Evolutionary conservation across 2,329 filamentous ascomycete genomes (phyloP).

Genomic region (Sclerotinia trifoliorum): DNA sequence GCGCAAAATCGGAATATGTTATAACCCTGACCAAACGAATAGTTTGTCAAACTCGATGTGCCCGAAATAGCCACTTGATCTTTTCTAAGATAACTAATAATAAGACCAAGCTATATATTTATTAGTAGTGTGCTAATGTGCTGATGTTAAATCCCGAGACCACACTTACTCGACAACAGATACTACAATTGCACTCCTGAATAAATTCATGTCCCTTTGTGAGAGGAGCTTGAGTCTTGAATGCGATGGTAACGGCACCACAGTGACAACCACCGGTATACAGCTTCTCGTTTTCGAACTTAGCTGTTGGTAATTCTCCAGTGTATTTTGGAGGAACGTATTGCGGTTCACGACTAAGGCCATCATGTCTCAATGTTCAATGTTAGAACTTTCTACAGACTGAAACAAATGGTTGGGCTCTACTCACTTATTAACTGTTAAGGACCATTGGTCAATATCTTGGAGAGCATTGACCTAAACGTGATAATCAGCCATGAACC

Average conservation of each 20-base stretch:
- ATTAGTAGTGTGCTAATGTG: neutral
- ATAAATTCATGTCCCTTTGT: conserved; percentile 16
- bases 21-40: conserved; percentile 20
- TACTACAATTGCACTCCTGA: conserved; percentile 33
- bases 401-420: neutral
- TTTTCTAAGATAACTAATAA: conserved; percentile 21
- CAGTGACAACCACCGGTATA: conserved; percentile 36
- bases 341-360: conserved; percentile 26
- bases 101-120: conserved; percentile 17
- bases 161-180: conserved; percentile 27
- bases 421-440: conserved; percentile 25
- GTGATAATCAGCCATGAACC: neutral
- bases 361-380: conserved; percentile 26
- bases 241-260: conserved; percentile 30
- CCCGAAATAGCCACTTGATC: conserved; percentile 22
- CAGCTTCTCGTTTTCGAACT: conserved; percentile 27
- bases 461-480: conserved; percentile 27
- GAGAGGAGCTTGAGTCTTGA: conserved; percentile 25
- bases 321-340: conserved; percentile 24
- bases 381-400: neutral
- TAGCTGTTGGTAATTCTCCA: conserved; percentile 23
- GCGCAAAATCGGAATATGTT: conserved; percentile 25
- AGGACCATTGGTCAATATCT: conserved; percentile 28
- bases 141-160: neutral
- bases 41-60: conserved; percentile 12